Base-by-base conservation (phyloP, 1,284 basidiomycete genomes). In the Dichomitus squalens region DNA sequence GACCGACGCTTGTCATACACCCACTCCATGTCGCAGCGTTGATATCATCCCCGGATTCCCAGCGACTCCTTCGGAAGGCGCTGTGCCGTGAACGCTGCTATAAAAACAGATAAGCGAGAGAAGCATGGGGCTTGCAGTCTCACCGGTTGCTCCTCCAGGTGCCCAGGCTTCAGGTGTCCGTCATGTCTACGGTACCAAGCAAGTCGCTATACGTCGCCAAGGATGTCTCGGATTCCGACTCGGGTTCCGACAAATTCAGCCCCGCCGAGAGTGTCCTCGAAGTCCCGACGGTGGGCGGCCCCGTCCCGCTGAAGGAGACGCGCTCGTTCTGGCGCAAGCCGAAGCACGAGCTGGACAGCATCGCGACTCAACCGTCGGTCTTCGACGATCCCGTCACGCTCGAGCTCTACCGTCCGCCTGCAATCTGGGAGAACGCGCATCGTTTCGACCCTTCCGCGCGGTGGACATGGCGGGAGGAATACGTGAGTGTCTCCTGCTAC, bases 401-500 rank as follows among this genome's bases (percentile, higher is more conserved):
- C 2, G 77, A 78, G 43, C 74, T 79, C 57, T 87, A 86, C 62
- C 79, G 79, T 71, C 85, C 87, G 1, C 82, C 79, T 53, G 71
- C 77, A 3, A 67, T 76, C 1, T 88, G 86, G 60, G 88, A 90
- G 69, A 88, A 86, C 64, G 58, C 76, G 0, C 85, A 88, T 64
- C 76, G 85, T 7, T 90, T 91, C 63, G 84, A 91, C 65, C 81
- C 83, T 0, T 69, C 75, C 12, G 85, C 84, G 27, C 78, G 88
- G 4, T 92, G 89, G 89, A 90, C 87, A 1, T 80, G 79, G 67
- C 69, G 80, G 31, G 88, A 92, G 66, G 88, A 91, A 70, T 75
- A 72, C 66, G 82, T 82, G 51, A 54, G 78, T 59, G 21, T 12
- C 39, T 20, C 29, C 29, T n/a, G 7, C n/a, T n/a, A n/a, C n/a